Conservation (phyloP, 495 filamentous ascomycete species). For the Lindgomyces ingoldianus region DNA sequence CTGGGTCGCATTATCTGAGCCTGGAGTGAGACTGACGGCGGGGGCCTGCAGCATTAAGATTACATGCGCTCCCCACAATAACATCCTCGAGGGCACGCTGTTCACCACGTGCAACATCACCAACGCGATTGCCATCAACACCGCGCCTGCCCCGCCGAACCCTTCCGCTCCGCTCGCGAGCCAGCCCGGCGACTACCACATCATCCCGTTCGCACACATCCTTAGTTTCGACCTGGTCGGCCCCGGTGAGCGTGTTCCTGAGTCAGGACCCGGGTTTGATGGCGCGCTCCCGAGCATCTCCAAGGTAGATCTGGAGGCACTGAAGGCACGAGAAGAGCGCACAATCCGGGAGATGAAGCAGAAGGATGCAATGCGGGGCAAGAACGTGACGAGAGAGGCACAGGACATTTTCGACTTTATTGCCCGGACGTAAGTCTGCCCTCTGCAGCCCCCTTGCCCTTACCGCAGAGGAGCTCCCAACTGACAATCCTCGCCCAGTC, state of each 20-base stretch:
- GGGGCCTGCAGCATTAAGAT: slow-evolving; percentile 56
- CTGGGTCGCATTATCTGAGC: no score
- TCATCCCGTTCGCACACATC: slow-evolving; percentile 65
- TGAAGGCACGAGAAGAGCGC: slow-evolving; percentile 57
- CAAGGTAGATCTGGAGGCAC: slow-evolving; percentile 53
- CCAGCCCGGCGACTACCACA: slow-evolving; percentile 60
- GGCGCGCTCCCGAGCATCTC: slow-evolving; percentile 42
- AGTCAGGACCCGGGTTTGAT: slow-evolving; percentile 33
- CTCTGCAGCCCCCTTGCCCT: background rate
- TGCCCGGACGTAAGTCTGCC: slow-evolving; percentile 52
- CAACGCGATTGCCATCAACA: slow-evolving; percentile 65
- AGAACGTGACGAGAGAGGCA: slow-evolving; percentile 64
- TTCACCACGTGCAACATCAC: slow-evolving; percentile 69
- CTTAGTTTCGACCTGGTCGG: slow-evolving; percentile 58
- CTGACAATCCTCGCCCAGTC: slow-evolving; percentile 32
- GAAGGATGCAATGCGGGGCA: slow-evolving; percentile 57
- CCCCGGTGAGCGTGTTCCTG: slow-evolving; percentile 33
- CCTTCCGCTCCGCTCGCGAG: slow-evolving; percentile 47
- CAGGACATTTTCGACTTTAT: slow-evolving; percentile 72
- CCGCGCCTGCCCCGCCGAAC: slow-evolving; percentile 42
- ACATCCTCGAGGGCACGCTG: slow-evolving; percentile 62
- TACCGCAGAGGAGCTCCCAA: background rate
- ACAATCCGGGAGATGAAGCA: slow-evolving; percentile 58
- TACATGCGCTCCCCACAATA: slow-evolving; percentile 56
- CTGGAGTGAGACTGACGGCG: slow-evolving; percentile 1